Evolutionary conservation across 805 yeast species (phyloP).

Genomic region (Metschnikowia bowlesiae): DNA sequence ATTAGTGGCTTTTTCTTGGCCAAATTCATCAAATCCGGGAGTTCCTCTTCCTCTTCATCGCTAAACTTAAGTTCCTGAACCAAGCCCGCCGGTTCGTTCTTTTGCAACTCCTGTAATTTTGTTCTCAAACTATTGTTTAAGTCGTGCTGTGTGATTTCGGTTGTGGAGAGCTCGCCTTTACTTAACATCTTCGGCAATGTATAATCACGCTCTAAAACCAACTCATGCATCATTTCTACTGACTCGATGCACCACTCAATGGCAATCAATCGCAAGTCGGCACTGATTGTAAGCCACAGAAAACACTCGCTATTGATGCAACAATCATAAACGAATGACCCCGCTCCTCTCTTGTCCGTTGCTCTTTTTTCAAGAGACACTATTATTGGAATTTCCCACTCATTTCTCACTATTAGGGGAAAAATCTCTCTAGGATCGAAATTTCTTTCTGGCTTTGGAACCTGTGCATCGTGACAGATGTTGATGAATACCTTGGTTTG

Average conservation of each 20-base stretch:
- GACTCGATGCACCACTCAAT: constrained; percentile 84
- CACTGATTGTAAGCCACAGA: constrained; percentile 55
- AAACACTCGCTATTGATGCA: constrained; percentile 63
- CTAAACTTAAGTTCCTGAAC: constrained; percentile 34
- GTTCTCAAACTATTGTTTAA: constrained; percentile 35
- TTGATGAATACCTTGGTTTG: constrained; percentile 70
- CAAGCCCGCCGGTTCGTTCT: constrained; percentile 41
- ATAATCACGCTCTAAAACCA: constrained; percentile 58
- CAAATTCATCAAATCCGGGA: constrained; percentile 31
- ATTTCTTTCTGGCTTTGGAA: constrained; percentile 55
- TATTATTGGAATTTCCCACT: constrained; percentile 85
- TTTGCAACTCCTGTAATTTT: constrained; percentile 30
- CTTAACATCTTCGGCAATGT: constrained; percentile 65
- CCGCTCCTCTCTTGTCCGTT: constrained; percentile 64
- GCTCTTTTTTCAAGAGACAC: constrained; percentile 55
- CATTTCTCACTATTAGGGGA: constrained; percentile 58
- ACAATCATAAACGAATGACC: constrained; percentile 72
- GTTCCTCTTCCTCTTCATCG: constrained; percentile 12
- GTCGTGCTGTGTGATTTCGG: constrained; percentile 44
- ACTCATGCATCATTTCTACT: constrained; percentile 50
- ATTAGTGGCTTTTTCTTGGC: constrained; percentile 40
- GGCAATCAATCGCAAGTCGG: constrained; percentile 58
- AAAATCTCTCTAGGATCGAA: constrained; percentile 58
- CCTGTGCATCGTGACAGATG: constrained; percentile 59
- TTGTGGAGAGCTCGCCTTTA: constrained; percentile 57